These are phyloP conservation scores for Edaphochlamys debaryana DNA, from an alignment of 139 green algal species.

Conservation along the genomic window DNA sequence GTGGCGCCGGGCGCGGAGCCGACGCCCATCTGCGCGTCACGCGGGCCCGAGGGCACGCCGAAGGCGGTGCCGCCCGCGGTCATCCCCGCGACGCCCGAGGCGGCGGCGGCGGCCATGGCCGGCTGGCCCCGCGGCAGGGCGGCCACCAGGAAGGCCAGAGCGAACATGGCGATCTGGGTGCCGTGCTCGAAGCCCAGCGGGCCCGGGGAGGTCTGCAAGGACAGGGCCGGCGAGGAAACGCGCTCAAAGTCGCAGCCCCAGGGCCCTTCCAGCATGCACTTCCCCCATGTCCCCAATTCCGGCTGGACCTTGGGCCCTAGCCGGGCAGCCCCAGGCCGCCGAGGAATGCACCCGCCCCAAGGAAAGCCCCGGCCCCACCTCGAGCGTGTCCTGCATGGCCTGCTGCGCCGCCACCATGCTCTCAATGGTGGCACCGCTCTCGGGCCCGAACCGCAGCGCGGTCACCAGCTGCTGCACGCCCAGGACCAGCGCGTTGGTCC, in stretches of 20 bases:
- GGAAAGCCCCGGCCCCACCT: too few relatives aligned
- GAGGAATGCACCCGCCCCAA: too few relatives aligned
- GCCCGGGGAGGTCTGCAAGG: too few relatives aligned
- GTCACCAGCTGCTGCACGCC: constrained; percentile 62
- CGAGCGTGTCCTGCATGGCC: constrained; percentile 42
- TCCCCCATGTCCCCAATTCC: too few relatives aligned
- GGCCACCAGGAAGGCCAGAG: constrained; percentile 51
- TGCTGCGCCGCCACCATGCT: constrained; percentile 54
- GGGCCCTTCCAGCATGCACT: too few relatives aligned
- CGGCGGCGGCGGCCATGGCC: neutral
- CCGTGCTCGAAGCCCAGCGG: neutral
- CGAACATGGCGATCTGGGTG: constrained; percentile 36
- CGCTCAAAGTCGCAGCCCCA: too few relatives aligned
- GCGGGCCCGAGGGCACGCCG: neutral
- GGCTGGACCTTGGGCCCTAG: too few relatives aligned
- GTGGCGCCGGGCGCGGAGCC: neutral
- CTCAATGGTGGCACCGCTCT: constrained; percentile 9
- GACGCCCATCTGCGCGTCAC: neutral
- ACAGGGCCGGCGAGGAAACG: too few relatives aligned
- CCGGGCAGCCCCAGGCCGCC: too few relatives aligned
- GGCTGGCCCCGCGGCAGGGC: constrained; percentile 29
- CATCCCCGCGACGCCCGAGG: too few relatives aligned
- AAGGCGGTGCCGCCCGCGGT: neutral
- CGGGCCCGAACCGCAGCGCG: neutral
- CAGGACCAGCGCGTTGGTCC: constrained; percentile 59